Evolutionary conservation across 139 green algal genomes (phyloP), one percentile per base, ranked within the genome.

Genomic region (Haematococcus lacustris): DNA sequence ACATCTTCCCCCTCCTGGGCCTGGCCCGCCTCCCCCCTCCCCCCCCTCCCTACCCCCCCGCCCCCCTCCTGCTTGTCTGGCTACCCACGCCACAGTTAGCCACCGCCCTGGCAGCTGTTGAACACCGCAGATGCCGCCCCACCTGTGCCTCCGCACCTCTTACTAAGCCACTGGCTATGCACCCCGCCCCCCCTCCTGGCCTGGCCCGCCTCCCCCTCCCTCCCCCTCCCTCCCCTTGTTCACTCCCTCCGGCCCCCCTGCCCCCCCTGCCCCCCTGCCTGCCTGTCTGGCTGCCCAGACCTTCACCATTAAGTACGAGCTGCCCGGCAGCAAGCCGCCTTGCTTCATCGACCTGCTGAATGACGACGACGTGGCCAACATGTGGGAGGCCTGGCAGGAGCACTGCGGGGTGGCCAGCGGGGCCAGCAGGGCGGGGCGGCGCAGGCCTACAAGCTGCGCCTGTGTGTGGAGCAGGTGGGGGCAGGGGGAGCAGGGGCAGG

Each of bases 341-440:
- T 73, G 13, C 65, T 83, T 2, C 86, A 81, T 92, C 2, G 88
- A 93, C 66, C 50, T 93, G 51, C 32, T 89, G 25, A 63, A 67
- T 38, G 71, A 82, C 53, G 87, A 87, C 6, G 88, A 93, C 50
- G 79, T 91, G 30, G 59, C 59, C 25, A 80, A 88, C 47, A 93
- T 92, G 88, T 90, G 86, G 73, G 88, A 93, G 57, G 88, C 89
- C 74, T 80, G 80, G 61, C 74, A 81, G 26, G 61, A 68, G 30
- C 61, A 68, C 61, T 68, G 61, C 30, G 61, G 30, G 26, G 34
- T 68, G 61, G 26, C 30, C 4, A 33, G 26, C 21, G 61, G 26
- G 30, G 33, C 61, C 3, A 68, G 61, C 34, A 33, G n/a, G 61
- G n/a, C 34, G 61, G 26, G 30, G 30, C 26, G 3, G 30, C 34